A percentile compares a stretch with the other conserved stretches of the same genome.
Evolutionary conservation across 1,284 basidiomycete genomes (phyloP).

Genomic region (Pterula multifida): DNA sequence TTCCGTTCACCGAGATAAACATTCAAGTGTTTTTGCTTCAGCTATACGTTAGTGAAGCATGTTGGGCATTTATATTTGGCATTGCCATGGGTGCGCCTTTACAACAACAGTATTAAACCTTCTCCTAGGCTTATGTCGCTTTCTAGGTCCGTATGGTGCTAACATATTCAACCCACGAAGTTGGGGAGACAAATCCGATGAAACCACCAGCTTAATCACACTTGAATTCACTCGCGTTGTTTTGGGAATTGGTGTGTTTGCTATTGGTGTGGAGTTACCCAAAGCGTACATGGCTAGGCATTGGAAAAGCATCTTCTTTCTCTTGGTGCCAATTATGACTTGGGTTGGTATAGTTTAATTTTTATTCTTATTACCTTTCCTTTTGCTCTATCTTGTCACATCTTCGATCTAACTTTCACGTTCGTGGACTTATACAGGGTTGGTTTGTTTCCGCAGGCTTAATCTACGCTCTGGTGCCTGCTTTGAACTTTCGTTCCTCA

Average conservation of each 20-base stretch:
- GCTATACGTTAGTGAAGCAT: constrained; percentile 88
- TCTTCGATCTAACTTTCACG: constrained; percentile 77
- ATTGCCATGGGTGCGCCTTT: constrained; percentile 54
- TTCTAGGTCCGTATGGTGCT: constrained; percentile 74
- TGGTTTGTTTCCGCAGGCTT: constrained; percentile 87
- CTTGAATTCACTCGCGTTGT: constrained; percentile 93
- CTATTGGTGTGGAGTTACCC: constrained; percentile 92
- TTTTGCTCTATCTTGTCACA: constrained; percentile 46
- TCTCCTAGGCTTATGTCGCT: constrained; percentile 3
- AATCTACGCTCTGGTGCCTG: constrained; percentile 83
- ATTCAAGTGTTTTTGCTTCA: neutral
- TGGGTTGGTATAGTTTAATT: constrained; percentile 49
- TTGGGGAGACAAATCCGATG: constrained; percentile 65
- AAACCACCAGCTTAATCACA: constrained; percentile 54
- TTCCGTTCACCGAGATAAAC: neutral
- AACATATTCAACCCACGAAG: constrained; percentile 78
- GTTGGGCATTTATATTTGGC: constrained; percentile 90
- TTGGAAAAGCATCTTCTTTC: constrained; percentile 80
- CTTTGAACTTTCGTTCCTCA: constrained; percentile 76
- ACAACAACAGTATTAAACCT: neutral
- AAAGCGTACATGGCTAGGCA: constrained; percentile 88
- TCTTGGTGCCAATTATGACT: constrained; percentile 85
- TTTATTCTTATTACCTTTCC: constrained; percentile 54
- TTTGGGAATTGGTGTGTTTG: constrained; percentile 94
- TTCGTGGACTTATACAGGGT: constrained; percentile 77